Conservation (phyloP, 768 basidiomycete species). For the Lentinula sp. region DNA sequence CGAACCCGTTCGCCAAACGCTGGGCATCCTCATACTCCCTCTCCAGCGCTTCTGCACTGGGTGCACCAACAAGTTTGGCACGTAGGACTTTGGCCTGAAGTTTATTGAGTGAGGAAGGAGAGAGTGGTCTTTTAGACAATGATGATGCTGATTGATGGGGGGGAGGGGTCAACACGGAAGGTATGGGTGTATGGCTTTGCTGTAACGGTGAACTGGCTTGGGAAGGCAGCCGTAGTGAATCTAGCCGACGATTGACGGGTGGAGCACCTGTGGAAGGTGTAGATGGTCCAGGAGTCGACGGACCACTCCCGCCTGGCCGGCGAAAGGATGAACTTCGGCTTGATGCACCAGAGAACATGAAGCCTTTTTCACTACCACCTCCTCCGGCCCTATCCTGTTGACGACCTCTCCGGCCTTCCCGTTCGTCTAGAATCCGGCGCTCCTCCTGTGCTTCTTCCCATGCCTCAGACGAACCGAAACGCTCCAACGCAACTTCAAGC, state of each 20-base stretch:
- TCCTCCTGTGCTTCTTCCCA: slow-evolving; percentile 91
- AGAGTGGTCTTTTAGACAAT: slow-evolving; percentile 42
- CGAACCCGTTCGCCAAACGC: slow-evolving; percentile 39
- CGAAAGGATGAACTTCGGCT: slow-evolving; percentile 86
- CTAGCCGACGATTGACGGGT: slow-evolving; percentile 46
- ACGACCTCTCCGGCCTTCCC: slow-evolving; percentile 43
- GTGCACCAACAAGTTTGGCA: slow-evolving; percentile 80
- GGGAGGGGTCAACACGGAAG: slow-evolving; percentile 83
- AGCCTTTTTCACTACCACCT: slow-evolving; percentile 43
- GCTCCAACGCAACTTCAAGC: slow-evolving; percentile 79
- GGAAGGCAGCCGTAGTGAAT: slow-evolving; percentile 56
- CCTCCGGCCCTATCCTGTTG: slow-evolving; percentile 26
- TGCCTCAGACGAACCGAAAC: slow-evolving; percentile 79
- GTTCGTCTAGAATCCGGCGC: slow-evolving; percentile 76
- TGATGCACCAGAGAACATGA: slow-evolving; percentile 70
- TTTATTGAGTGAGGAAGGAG: slow-evolving; percentile 80
- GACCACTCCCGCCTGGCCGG: slow-evolving; percentile 65
- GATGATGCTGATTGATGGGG: slow-evolving; percentile 12
- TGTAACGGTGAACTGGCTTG: slow-evolving; percentile 52
- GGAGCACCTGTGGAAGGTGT: slow-evolving; percentile 23
- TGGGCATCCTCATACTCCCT: slow-evolving; percentile 76
- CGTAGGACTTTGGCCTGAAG: slow-evolving; percentile 90
- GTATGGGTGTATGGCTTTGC: slow-evolving; percentile 78
- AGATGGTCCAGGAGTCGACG: slow-evolving; percentile 56
- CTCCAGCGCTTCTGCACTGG: slow-evolving; percentile 74